Evolutionary conservation across 331 rosid genomes (phyloP).

Genomic region (Arachis monticola): DNA sequence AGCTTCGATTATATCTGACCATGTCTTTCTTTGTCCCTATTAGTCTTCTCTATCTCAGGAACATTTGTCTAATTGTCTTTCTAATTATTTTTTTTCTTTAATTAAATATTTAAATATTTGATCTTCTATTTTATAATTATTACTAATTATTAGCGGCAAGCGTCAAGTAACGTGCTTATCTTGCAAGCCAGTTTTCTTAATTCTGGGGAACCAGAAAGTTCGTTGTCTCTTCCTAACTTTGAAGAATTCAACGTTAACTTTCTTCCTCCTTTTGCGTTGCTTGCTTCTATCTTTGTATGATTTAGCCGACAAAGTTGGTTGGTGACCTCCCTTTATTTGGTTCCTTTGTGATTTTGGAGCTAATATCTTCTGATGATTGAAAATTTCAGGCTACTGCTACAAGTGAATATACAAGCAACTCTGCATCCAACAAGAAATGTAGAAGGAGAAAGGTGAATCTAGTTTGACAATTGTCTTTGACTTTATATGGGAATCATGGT

Average conservation of each 20-base stretch:
- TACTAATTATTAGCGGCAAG: constrained; percentile 2
- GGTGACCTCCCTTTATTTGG: background rate
- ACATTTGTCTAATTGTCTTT: background rate
- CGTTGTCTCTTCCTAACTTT: background rate
- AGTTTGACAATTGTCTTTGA: background rate
- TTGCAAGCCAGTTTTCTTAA: background rate
- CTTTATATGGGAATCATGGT: background rate
- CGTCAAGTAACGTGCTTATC: background rate
- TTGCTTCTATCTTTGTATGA: background rate
- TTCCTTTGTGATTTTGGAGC: constrained; percentile 9
- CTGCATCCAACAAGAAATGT: constrained; percentile 59
- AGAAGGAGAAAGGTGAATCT: constrained; percentile 64
- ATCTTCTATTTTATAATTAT: background rate
- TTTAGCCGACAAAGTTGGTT: background rate
- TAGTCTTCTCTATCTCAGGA: background rate
- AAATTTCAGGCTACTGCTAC: constrained; percentile 63
- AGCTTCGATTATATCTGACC: constrained; percentile 15
- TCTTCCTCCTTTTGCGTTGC: background rate
- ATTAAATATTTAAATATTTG: background rate
- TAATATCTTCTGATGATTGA: background rate
- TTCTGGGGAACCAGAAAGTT: background rate
- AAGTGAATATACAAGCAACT: constrained; percentile 58
- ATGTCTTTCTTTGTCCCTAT: background rate
- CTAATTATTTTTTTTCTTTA: background rate
- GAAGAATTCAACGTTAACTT: background rate